These are phyloP conservation scores for Aspergillus sp. DNA, from an alignment of 2,329 filamentous ascomycete genomes.

Conservation along the genomic window DNA sequence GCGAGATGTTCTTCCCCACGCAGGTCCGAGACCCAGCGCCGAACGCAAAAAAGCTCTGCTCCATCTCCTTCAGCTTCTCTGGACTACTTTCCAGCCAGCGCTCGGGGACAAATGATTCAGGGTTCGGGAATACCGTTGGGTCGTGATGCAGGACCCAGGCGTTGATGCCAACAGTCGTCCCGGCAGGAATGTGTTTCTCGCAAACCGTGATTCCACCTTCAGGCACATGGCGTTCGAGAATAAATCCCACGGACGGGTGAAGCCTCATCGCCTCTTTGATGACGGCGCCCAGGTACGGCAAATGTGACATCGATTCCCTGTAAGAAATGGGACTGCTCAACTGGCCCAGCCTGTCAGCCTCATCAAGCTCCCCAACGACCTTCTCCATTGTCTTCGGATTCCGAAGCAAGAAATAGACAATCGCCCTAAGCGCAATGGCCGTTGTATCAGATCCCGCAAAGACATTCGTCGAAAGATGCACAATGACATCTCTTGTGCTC, in stretches of 20 bases:
- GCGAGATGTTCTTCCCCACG: conserved; percentile 13
- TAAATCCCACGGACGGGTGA: conserved; percentile 71
- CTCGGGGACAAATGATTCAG: conserved; percentile 51
- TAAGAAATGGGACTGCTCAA: background rate
- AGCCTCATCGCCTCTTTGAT: conserved; percentile 76
- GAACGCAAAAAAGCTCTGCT: conserved; percentile 9
- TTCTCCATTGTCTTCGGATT: conserved; percentile 13
- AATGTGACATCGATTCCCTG: conserved; percentile 44
- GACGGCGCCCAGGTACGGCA: conserved; percentile 74
- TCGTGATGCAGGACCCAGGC: conserved; percentile 73
- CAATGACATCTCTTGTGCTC: conserved; percentile 2
- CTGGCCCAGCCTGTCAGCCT: conserved; percentile 41
- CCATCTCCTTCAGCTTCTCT: background rate
- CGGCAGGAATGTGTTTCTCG: conserved; percentile 5
- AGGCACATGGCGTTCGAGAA: conserved; percentile 72
- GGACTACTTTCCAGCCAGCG: conserved; percentile 8
- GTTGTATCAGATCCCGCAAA: conserved; percentile 1
- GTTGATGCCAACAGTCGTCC: conserved; percentile 52
- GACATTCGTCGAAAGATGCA: conserved; percentile 2
- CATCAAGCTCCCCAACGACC: conserved; percentile 49
- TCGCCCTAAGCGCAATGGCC: background rate
- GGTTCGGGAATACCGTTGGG: conserved; percentile 67
- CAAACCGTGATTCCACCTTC: conserved; percentile 53
- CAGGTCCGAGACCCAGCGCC: conserved; percentile 10
- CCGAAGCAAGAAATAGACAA: conserved; percentile 2